Evolutionary conservation across 2,329 filamentous ascomycete species (phyloP), one percentile per base, ranked within the genome.

Genomic region (Clarireedia homoeocarpa): DNA sequence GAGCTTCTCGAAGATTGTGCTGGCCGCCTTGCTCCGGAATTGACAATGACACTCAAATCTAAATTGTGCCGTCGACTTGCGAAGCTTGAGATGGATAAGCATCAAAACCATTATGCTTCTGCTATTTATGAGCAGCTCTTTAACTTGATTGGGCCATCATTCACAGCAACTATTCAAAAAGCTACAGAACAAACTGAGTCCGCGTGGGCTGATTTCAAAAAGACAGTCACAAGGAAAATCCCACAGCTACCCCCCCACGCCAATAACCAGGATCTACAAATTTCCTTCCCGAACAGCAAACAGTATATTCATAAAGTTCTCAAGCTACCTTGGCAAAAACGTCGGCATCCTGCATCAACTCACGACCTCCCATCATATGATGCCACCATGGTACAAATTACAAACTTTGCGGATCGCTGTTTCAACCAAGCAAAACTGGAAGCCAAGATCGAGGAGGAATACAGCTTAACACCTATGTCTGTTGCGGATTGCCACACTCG

Each of bases 1-100:
- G 60, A 71, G 0, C 68, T 85, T 2, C 67, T 85, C 1, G 62
- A 71, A 0, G 75, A 79, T 20, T 67, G 57, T 3, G 57, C 65
- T 9, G 48, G 56, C 17, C 51, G 44, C 2, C 64, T 72, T 24
- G 55, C 59, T 36, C 65, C 70, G 0, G 75, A 81, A 9, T 56
- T 68, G 3, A 59, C 71, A 2, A 64, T 70, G 2, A 63, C 71
- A 15, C 62, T 84, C 5, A 74, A 73, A 48, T 68, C 75, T 34
- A 86, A 85, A 63, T 67, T 85, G 0, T 77, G 75, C 58, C 74
- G 79, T 23, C 77, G 82, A 0, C 73, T 86, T 14, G 77, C 75
- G 0, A 86, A 86, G 63, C 62, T 86, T 0, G 76, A 83, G 34
- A 62, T 65, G 0, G 74, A 77, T 48, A 69, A 64, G 15, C 51